Evolutionary conservation across 164 flowering plant species (phyloP).

Genomic region (Magnolia kwangsiensis): DNA sequence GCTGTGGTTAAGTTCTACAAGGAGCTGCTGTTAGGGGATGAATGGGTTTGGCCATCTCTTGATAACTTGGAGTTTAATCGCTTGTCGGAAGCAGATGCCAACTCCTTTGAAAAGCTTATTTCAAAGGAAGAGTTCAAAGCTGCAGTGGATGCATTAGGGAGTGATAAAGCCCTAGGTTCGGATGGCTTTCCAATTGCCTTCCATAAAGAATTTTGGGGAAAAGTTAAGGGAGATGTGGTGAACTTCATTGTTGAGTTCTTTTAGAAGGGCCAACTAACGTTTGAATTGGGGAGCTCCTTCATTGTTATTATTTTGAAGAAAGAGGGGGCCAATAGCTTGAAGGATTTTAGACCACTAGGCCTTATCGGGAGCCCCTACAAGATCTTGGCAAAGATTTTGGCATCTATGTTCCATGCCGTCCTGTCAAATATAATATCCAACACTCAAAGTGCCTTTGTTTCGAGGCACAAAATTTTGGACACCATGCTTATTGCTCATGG

Average conservation of each 20-base stretch:
- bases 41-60: too few relatives aligned
- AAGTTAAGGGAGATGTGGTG: background rate
- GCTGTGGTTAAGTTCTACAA: too few relatives aligned
- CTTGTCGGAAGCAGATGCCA: too few relatives aligned
- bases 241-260: background rate
- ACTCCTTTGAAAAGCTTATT: too few relatives aligned
- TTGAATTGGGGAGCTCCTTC: background rate
- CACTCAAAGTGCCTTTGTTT: background rate
- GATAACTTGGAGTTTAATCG: too few relatives aligned
- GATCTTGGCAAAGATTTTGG: background rate
- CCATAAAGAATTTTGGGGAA: background rate
- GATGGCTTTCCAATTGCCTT: background rate
- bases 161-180: background rate
- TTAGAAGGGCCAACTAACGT: background rate
- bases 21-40: too few relatives aligned
- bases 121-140: background rate
- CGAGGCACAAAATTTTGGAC: background rate
- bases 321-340: too few relatives aligned
- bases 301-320: background rate
- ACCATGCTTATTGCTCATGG: background rate
- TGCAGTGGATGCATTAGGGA: background rate
- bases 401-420: background rate
- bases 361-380: background rate
- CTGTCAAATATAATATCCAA: background rate
- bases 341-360: too few relatives aligned